Evolutionary conservation across 495 filamentous ascomycete species (phyloP), one percentile per base, ranked within the genome.

Genomic region (Aspergillus saccharolyticus): DNA sequence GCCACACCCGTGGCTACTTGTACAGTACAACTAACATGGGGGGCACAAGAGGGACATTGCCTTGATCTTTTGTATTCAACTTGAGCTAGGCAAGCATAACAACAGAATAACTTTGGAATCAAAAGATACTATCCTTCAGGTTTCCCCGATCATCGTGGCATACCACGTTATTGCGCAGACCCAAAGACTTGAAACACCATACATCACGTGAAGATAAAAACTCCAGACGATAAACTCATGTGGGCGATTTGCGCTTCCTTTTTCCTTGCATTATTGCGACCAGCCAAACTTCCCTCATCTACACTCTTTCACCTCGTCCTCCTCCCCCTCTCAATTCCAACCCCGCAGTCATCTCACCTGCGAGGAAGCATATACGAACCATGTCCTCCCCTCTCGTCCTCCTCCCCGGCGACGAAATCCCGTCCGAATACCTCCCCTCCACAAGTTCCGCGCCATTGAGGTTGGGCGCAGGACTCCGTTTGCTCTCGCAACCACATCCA

Each of bases 341-440:
- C 42, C 20, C 17, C 19, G 21, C 48, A 42, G 17, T 46, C n/a
- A 28, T 22, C 10, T 14, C 7, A 30, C 18, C 24, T 7, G 39
- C 50, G 25, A 18, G 33, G 12, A 6, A 15, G 12, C 45, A 50
- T 9, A 42, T 33, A 8, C 15, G 49, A 55, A 64, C 33, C 52
- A 77, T 77, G 74, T 63, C 69, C 70, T 72, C 80, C 22, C 74
- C 80, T 14, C 67, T 79, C 57, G 76, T 78, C 22, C 63, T 92
- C 44, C 81, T 98, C 39, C 94, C 94, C 0, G 91, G 95, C 54
- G 91, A 97, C 59, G 66, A 75, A 44, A 78, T 96, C 52, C 78
- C 88, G 9, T 68, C 75, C 10, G 69, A 72, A 46, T 53, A 73
- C 33, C 80, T 91, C 15, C 85, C 85, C 9, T 66, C 90, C 1